Evolutionary conservation across 805 yeast genomes (phyloP), one percentile per base, ranked within the genome.

Genomic region (Candida hungchunana): DNA sequence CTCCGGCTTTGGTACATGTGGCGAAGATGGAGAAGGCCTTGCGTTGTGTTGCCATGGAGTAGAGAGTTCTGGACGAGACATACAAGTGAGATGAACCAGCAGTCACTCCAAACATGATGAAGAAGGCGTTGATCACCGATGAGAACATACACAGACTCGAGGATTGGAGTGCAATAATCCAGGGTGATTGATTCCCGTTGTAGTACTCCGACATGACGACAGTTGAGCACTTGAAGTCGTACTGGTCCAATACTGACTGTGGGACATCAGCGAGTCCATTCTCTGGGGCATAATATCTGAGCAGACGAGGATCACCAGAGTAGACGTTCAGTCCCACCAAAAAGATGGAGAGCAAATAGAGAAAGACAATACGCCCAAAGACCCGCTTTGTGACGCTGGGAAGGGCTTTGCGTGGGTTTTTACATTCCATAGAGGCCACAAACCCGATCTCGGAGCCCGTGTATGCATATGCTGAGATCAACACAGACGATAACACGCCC

Each of bases 381-480:
- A 83, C 85, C 47, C 82, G 67, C 47, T 70, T 77, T 3, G 89
- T 82, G 1, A 93, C 90, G 9, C 79, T 69, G 1, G 94, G 94
- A 13, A 85, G 65, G 0, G 90, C 78, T 42, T 70, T 75, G 45
- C 93, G 66, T 5, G 95, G 95, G 46, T 82, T 79, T 42, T 79
- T 67, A n/a, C 89, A 83, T 56, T 85, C 95, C 56, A 89, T 84
- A 6, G 90, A 87, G 3, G 93, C 90, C 36, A 84, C 75, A 44
- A 84, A 77, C 10, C 86, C 89, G 55, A 81, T 77, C 47, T 85
- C 95, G 1, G 88, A 82, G 0, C 95, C 95, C 32, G 82, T 76
- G 51, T 79, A 85, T 0, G 94, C 82, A 56, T 80, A 85, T 0
- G 86, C 67, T 0, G 88, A 78, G 15, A 79, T 75, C 31, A 77